These are phyloP conservation scores for Carex scoparia DNA, from an alignment of 176 grass and related monocot species.

Conservation along the genomic window DNA sequence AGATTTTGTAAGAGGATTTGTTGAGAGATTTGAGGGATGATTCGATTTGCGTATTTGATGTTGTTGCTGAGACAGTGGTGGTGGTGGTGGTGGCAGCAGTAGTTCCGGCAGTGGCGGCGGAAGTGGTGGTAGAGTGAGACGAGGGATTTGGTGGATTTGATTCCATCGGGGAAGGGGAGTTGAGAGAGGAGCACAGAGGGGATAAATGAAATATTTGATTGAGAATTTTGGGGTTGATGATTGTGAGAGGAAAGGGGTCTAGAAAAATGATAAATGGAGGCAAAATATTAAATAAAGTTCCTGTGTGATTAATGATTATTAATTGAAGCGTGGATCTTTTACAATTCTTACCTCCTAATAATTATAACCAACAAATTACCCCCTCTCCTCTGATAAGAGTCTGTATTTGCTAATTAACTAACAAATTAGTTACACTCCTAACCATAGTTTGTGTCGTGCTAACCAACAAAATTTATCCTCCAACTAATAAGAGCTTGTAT, in stretches of 20 bases:
- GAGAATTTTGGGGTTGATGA: background rate
- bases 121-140: background rate
- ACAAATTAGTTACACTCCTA: background rate
- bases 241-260: background rate
- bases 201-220: slow-evolving; percentile 19
- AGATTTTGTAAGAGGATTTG: slow-evolving; percentile 93
- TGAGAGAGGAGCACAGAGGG: background rate
- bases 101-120: slow-evolving; percentile 9
- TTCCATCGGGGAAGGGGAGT: background rate
- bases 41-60: slow-evolving; percentile 1
- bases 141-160: slow-evolving; percentile 9
- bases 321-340: background rate
- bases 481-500: background rate
- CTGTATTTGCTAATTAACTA: background rate
- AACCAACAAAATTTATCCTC: background rate
- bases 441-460: background rate
- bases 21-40: slow-evolving; percentile 62
- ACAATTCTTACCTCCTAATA: background rate
- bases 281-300: slow-evolving; percentile 6
- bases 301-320: background rate
- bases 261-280: background rate
- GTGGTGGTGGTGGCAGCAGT: background rate
- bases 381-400: background rate
- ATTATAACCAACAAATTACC: background rate
- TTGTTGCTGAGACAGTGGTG: background rate